A percentile compares a stretch with the other conserved stretches of the same genome.
phyloP scores from a whole-genome alignment of 2,329 filamentous ascomycete genomes.

The Paraphaeosphaeria minitans region DNA sequence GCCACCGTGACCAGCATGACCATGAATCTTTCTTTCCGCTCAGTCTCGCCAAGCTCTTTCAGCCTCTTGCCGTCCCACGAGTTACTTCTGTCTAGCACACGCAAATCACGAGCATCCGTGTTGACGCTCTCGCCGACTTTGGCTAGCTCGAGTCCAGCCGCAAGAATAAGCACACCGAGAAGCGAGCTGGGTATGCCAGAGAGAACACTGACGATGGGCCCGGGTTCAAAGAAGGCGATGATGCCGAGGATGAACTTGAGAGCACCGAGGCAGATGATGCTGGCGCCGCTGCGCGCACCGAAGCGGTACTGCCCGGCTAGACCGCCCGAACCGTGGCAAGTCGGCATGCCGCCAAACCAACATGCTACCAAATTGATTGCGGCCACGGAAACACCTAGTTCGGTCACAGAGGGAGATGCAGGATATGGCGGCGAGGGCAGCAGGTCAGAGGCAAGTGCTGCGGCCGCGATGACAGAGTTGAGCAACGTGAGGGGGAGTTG shows the following conservation, averaged over 20 bases:
- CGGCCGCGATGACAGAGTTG: constrained; percentile 89
- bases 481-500: constrained; percentile 90
- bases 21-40: constrained; percentile 77
- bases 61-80: constrained; percentile 51
- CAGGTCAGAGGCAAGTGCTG: constrained; percentile 77
- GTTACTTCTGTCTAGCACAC: constrained; percentile 43
- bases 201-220: constrained; percentile 73
- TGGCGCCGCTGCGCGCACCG: constrained; percentile 84
- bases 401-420: constrained; percentile 70
- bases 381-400: constrained; percentile 80
- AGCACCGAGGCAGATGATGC: constrained; percentile 77
- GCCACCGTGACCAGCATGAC: constrained; percentile 90
- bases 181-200: constrained; percentile 74
- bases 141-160: constrained; percentile 84
- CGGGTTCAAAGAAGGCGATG: constrained; percentile 63
- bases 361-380: constrained; percentile 83
- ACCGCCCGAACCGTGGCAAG: constrained; percentile 91
- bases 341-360: constrained; percentile 94
- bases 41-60: constrained; percentile 65
- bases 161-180: constrained; percentile 86
- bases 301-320: constrained; percentile 91
- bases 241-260: constrained; percentile 79
- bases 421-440: constrained; percentile 66
- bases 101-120: constrained; percentile 67
- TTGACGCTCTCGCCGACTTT: constrained; percentile 86